Evolutionary conservation across 1,139 yeast species (phyloP), one percentile per base, ranked within the genome.

Genomic region (Geotrichum fermentans): DNA sequence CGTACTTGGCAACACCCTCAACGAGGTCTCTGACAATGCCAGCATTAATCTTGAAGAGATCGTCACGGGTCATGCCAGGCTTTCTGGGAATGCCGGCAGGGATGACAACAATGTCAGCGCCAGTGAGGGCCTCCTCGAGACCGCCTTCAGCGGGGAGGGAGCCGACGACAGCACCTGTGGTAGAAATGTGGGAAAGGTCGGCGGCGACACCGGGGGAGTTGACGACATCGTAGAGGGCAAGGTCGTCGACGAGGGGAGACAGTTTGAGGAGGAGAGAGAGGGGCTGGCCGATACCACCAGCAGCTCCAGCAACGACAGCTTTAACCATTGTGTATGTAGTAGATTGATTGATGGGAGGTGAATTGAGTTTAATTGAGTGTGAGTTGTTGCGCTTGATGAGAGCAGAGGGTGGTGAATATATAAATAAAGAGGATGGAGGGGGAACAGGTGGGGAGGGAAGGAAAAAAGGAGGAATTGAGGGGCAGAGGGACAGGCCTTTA

Each of bases 11-110:
- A 61, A 85, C 81, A 47, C 86, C 87, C 67, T 78, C 79, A 57
- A 95, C 90, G 62, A 90, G 74, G 68, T 82, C 90, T 59, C 84
- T 77, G 51, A 90, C 89, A 69, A 90, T 90, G 46, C 89, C 84
- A 43, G 96, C 96, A 66, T 90, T 90, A 73, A 92, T 86, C 73
- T 81, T 82, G 78, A 90, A 88, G 67, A 90, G 78, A 67, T 90
- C 97, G 68, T 89, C 97, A 70, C 97, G 82, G 58, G 96, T 86
- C 97, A 90, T 90, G 60, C 97, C 97, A 52, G 97, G 97, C 74
- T 90, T 90, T 74, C 97, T 82, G 68, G 97, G 97, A 52, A 90
- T 87, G 67, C 97, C 97, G 45, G 97, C 97, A 56, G 97, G 96
- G 66, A 90, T 85, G 53, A 90, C 80, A 56, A 90, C 85, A 55